Percentiles rank a stretch among this genome's conserved stretches.
Conservation (phyloP, 225 moss, liverwort and hornwort species). For the Physcomitrium patens region DNA sequence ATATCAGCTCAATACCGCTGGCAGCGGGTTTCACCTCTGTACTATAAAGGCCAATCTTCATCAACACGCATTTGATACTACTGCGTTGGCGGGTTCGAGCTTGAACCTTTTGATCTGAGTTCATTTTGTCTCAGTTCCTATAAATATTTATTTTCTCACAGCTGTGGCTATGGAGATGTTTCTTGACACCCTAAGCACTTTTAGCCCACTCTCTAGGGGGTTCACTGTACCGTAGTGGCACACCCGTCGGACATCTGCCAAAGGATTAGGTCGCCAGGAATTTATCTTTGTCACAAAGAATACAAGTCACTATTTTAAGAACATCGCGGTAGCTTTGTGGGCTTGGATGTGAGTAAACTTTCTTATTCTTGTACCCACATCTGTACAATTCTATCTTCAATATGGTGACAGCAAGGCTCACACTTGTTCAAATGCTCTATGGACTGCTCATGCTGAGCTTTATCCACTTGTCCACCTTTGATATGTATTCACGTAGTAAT, state of each 20-base stretch:
- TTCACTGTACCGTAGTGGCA: constrained; percentile 2
- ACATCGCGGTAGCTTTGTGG: background rate
- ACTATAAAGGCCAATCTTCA: background rate
- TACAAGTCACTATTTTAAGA: background rate
- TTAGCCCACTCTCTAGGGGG: background rate
- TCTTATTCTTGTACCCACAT: constrained; percentile 4
- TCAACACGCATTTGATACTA: background rate
- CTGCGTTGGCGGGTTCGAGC: constrained; percentile 8
- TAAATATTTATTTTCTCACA: background rate
- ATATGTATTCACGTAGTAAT: too few species aligned
- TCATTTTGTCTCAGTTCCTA: background rate
- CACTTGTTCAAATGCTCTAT: background rate
- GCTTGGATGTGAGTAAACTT: background rate
- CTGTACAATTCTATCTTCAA: background rate
- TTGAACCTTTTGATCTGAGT: background rate
- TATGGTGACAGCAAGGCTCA: background rate
- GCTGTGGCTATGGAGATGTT: background rate
- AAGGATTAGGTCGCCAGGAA: background rate
- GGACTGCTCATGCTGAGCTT: too few species aligned
- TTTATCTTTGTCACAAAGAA: background rate
- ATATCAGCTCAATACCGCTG: background rate
- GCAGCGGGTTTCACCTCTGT: constrained; percentile 9
- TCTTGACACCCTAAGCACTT: background rate
- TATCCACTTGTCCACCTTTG: too few species aligned
- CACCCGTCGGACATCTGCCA: background rate